A percentile compares a stretch with the other conserved stretches of the same genome.
Evolutionary conservation across 1,284 basidiomycete species (phyloP).

Genomic region (Ustilago tritici): DNA sequence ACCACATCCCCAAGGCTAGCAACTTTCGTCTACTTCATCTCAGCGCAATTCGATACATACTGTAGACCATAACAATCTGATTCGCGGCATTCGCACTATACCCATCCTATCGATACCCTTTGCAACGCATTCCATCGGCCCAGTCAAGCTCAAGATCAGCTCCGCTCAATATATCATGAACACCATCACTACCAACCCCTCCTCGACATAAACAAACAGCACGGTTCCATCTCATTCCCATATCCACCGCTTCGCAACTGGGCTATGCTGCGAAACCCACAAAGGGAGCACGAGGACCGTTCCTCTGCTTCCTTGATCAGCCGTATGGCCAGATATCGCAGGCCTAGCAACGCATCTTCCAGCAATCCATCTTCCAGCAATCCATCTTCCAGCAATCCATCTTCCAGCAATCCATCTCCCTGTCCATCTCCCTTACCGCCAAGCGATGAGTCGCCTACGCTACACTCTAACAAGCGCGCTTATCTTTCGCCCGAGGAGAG

Average conservation of each 20-base stretch:
- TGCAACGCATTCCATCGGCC: not conserved
- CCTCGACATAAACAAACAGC: not conserved
- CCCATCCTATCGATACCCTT: not conserved
- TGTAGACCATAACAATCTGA: not conserved
- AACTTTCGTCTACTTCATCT: not conserved
- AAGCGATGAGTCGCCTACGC: slow-evolving; percentile 6
- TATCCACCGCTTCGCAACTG: not conserved
- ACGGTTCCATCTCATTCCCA: not conserved
- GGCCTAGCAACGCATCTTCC: slow-evolving; percentile 5
- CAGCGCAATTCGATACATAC: not conserved
- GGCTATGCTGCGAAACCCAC: slow-evolving; percentile 24
- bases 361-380: not conserved
- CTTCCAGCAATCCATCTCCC: not conserved
- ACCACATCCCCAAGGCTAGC: not conserved
- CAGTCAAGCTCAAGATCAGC: not conserved
- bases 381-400: slow-evolving; percentile 17
- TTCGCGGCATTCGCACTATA: not conserved
- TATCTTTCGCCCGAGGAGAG: slow-evolving; percentile 36
- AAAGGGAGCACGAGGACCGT: slow-evolving; percentile 11
- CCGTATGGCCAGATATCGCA: slow-evolving; percentile 29
- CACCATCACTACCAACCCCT: not conserved
- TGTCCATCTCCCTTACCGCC: slow-evolving; percentile 19
- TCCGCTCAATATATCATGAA: not conserved
- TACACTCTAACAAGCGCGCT: slow-evolving; percentile 17
- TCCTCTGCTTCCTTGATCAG: slow-evolving; percentile 18